phyloP scores from a whole-genome alignment of 2,329 filamentous ascomycete species.

The Aspergillus sp. region DNA sequence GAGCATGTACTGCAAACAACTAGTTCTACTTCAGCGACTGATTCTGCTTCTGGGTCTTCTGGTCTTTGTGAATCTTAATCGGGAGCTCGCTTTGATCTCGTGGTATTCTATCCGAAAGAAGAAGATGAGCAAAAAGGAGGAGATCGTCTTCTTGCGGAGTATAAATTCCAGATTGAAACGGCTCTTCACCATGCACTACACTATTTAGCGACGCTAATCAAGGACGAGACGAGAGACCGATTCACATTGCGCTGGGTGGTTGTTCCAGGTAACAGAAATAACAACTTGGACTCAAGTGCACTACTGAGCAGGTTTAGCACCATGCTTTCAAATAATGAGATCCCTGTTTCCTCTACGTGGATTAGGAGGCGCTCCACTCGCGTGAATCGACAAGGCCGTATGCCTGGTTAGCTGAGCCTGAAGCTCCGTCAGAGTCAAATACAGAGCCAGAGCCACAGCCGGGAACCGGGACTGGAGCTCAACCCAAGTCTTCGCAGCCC shows the following conservation, averaged over 20 bases:
- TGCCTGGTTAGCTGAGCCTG: slow-evolving; percentile 15
- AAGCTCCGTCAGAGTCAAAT: neutral
- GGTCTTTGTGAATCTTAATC: neutral
- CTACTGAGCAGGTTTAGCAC: slow-evolving; percentile 4
- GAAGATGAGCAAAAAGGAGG: neutral
- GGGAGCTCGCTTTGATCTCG: slow-evolving; percentile 10
- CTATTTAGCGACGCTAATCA: slow-evolving; percentile 5
- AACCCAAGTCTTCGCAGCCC: slow-evolving; percentile 1
- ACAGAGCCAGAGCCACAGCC: neutral
- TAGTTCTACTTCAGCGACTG: neutral
- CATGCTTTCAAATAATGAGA: slow-evolving; percentile 5
- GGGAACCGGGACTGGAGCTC: neutral
- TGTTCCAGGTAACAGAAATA: neutral
- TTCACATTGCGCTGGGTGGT: slow-evolving; percentile 12
- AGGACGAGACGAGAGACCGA: slow-evolving; percentile 7
- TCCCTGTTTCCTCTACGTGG: slow-evolving; percentile 9
- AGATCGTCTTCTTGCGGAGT: slow-evolving; percentile 4
- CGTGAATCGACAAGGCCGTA: slow-evolving; percentile 12
- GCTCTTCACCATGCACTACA: slow-evolving; percentile 12
- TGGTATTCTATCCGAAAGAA: slow-evolving; percentile 8
- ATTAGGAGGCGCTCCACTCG: slow-evolving; percentile 14
- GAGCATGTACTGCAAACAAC: slow-evolving; percentile 9
- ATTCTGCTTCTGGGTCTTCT: no score
- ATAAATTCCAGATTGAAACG: slow-evolving; percentile 10
- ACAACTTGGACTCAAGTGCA: slow-evolving; percentile 3